Percentiles rank a stretch among this genome's conserved stretches.
These are phyloP conservation scores for Candida tetrigidarum DNA, from an alignment of 1,139 yeast species.

Conservation along the genomic window DNA sequence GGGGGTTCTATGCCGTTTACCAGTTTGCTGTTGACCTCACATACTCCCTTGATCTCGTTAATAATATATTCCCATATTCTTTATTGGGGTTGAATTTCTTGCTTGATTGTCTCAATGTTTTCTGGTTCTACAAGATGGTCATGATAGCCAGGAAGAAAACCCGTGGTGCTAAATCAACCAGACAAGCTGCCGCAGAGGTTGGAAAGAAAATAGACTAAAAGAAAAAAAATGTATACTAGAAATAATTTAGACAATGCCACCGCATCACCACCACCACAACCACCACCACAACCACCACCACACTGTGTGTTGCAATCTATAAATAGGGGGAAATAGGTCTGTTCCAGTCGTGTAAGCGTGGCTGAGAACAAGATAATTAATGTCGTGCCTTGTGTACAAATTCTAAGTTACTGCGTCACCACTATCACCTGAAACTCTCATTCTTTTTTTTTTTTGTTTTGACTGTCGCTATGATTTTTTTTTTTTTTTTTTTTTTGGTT, in stretches of 20 bases:
- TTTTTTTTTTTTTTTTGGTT: constrained; percentile 2
- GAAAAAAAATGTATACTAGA: background rate
- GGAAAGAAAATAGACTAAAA: constrained; percentile 24
- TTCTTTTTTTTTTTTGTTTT: constrained; percentile 2
- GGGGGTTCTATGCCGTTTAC: constrained; percentile 83
- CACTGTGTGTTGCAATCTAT: background rate
- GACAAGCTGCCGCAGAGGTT: constrained; percentile 25
- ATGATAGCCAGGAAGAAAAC: constrained; percentile 62
- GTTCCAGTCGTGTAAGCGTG: constrained; percentile 2
- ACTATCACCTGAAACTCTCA: constrained; percentile 7
- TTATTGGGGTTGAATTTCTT: constrained; percentile 65
- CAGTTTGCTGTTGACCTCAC: constrained; percentile 58
- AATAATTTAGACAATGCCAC: background rate
- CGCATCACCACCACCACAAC: background rate
- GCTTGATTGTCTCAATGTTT: constrained; percentile 70
- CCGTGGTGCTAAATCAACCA: constrained; percentile 26
- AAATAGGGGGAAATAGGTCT: background rate
- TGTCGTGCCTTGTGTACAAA: constrained; percentile 1
- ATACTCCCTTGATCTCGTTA: constrained; percentile 33
- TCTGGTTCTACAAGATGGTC: constrained; percentile 87
- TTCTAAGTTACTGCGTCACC: background rate
- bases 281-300: too few relatives aligned
- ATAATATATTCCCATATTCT: constrained; percentile 32
- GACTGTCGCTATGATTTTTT: constrained; percentile 3
- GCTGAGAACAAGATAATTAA: background rate